These are phyloP conservation scores for Testicularia cyperi DNA, from an alignment of 1,284 basidiomycete species.

Conservation along the genomic window DNA sequence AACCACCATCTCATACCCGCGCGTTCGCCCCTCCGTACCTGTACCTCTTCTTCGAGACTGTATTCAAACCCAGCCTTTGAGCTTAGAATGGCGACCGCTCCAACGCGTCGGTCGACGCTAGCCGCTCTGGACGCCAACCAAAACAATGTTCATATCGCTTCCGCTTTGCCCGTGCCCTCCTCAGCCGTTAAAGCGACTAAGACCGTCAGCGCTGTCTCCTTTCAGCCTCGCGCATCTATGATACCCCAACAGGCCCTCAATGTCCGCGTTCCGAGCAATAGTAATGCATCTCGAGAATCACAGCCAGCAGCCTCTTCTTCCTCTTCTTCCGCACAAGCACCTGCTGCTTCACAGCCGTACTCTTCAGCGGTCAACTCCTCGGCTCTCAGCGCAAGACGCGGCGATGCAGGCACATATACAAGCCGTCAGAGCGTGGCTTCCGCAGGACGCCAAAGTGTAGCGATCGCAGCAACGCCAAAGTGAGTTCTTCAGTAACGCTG, in stretches of 20 bases:
- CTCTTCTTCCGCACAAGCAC: too few relatives aligned
- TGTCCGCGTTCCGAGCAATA: conserved; percentile 12
- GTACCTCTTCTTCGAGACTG: too few relatives aligned
- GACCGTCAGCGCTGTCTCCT: conserved; percentile 13
- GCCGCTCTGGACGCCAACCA: conserved; percentile 49
- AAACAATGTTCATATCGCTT: conserved; percentile 34
- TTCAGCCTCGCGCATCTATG: conserved; percentile 37
- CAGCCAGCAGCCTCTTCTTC: too few relatives aligned
- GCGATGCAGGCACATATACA: conserved; percentile 27
- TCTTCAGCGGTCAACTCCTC: conserved; percentile 23
- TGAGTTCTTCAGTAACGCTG: conserved; percentile 6
- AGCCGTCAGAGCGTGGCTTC: conserved; percentile 37
- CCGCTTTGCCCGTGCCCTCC: conserved; percentile 29
- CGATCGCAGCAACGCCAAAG: conserved; percentile 44
- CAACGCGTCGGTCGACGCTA: conserved; percentile 45
- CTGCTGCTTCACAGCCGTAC: too few relatives aligned
- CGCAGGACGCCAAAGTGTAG: conserved; percentile 36
- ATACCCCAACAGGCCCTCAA: conserved; percentile 31
- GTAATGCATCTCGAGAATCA: conserved; percentile 2
- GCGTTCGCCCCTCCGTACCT: too few relatives aligned
- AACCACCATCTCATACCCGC: too few relatives aligned
- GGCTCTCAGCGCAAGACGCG: conserved; percentile 17
- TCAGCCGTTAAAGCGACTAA: conserved; percentile 39
- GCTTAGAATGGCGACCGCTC: conserved; percentile 26
- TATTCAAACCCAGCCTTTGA: too few relatives aligned